These are phyloP conservation scores for Stagonosporopsis vannaccii DNA, from an alignment of 2,329 filamentous ascomycete species.

Conservation along the genomic window DNA sequence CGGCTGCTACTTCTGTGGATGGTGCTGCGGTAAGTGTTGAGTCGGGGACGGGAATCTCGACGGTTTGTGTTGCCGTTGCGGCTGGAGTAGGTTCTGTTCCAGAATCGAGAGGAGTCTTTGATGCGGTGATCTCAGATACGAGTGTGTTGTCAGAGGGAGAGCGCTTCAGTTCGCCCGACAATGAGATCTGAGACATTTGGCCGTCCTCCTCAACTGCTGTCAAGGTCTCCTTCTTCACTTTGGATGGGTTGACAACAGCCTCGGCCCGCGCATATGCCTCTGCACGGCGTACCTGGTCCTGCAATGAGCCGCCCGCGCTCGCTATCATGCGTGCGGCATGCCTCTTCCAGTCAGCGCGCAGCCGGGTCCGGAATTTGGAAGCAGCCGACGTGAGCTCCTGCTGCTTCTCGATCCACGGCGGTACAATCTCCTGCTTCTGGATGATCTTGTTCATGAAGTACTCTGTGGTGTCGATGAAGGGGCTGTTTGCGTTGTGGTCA, in stretches of 20 bases:
- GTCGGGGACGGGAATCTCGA: constrained; percentile 21
- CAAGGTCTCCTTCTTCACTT: constrained; percentile 53
- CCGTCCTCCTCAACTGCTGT: constrained; percentile 55
- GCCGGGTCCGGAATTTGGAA: constrained; percentile 72
- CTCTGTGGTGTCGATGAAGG: constrained; percentile 94
- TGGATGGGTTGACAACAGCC: constrained; percentile 65
- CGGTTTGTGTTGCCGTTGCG: constrained; percentile 22
- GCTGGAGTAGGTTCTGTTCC: constrained; percentile 9
- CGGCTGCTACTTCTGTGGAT: background rate
- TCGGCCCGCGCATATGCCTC: constrained; percentile 80
- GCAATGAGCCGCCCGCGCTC: constrained; percentile 75
- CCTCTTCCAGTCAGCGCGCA: constrained; percentile 83
- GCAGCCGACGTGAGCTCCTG: constrained; percentile 80
- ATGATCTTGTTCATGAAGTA: constrained; percentile 99
- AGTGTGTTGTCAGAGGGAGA: constrained; percentile 28
- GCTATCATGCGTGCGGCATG: constrained; percentile 82
- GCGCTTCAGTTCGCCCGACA: constrained; percentile 54
- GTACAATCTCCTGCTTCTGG: constrained; percentile 91
- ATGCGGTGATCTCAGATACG: constrained; percentile 38
- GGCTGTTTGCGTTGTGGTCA: constrained; percentile 83
- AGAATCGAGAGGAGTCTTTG: constrained; percentile 26
- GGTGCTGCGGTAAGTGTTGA: background rate
- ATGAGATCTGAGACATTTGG: constrained; percentile 56
- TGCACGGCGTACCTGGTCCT: constrained; percentile 75
- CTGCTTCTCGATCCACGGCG: constrained; percentile 99